These are phyloP conservation scores for Phytopythium litorale DNA, from an alignment of 352 stramenopile genomes.

Conservation along the genomic window DNA sequence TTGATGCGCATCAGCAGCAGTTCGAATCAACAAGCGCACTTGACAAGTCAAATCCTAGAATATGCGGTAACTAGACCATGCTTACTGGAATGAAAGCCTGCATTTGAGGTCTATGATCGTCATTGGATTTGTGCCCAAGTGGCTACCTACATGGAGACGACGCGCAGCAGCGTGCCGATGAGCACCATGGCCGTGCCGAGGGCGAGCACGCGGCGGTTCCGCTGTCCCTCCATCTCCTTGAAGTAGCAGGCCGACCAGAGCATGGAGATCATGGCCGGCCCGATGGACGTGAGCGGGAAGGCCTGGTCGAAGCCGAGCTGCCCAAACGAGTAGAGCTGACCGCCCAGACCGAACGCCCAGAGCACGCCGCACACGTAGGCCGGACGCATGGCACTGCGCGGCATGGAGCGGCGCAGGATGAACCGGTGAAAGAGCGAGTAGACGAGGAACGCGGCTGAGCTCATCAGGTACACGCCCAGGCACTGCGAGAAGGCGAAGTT, in stretches of 20 bases:
- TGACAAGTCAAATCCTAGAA: not conserved
- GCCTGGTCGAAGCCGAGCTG: conserved; percentile 75
- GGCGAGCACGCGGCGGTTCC: conserved; percentile 57
- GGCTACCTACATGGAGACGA: conserved; percentile 36
- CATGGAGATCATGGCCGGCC: conserved; percentile 80
- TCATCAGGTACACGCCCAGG: conserved; percentile 76
- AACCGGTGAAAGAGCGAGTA: conserved; percentile 80
- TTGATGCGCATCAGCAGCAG: not conserved
- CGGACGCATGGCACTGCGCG: conserved; percentile 73
- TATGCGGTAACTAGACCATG: not conserved
- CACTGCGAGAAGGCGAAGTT: conserved; percentile 86
- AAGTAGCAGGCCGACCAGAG: conserved; percentile 83
- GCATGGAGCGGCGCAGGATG: conserved; percentile 71
- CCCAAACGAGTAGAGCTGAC: conserved; percentile 71
- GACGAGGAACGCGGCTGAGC: conserved; percentile 66
- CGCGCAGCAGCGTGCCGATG: conserved; percentile 59
- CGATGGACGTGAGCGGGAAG: conserved; percentile 80
- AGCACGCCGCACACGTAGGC: conserved; percentile 77
- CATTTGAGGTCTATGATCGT: not conserved
- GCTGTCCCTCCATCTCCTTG: conserved; percentile 69
- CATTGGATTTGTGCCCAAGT: no score
- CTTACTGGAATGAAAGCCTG: not conserved
- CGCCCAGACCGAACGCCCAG: conserved; percentile 64
- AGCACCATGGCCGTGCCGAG: conserved; percentile 64
- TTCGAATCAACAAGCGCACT: not conserved